Conservation (phyloP, 192 early-diverging fungal genomes). For the Gigaspora rosea region DNA sequence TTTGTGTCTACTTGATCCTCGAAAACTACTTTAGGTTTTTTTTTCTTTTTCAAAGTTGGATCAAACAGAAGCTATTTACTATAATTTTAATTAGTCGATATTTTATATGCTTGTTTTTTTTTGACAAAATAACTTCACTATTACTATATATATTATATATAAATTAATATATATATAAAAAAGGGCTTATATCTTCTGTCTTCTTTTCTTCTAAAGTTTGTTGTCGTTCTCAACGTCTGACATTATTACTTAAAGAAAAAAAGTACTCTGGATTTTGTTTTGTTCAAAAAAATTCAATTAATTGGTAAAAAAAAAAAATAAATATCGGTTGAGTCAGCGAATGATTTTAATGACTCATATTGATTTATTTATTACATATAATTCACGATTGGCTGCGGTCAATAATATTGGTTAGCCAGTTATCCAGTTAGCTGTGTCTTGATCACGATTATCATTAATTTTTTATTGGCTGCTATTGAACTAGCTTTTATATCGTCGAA, state of each 20-base stretch:
- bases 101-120: background rate
- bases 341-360: too few species aligned
- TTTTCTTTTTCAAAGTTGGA: constrained; percentile 60
- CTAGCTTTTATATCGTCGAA: too few species aligned
- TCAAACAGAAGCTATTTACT: constrained; percentile 8
- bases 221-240: constrained; percentile 39
- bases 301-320: background rate
- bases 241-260: background rate
- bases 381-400: too few species aligned
- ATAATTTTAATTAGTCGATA: background rate
- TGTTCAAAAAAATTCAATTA: background rate
- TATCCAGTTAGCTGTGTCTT: too few species aligned
- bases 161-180: constrained; percentile 24
- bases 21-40: constrained; percentile 58
- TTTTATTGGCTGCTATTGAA: too few species aligned
- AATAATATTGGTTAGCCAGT: too few species aligned
- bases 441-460: too few species aligned
- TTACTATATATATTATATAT: background rate
- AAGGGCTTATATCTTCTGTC: constrained; percentile 39
- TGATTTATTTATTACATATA: too few species aligned
- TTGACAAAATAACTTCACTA: background rate
- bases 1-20: constrained; percentile 42
- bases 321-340: too few species aligned
- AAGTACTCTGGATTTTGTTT: too few species aligned
- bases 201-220: constrained; percentile 34